phyloP scores from a whole-genome alignment of 495 filamentous ascomycete genomes.

The Aspergillus wentii region DNA sequence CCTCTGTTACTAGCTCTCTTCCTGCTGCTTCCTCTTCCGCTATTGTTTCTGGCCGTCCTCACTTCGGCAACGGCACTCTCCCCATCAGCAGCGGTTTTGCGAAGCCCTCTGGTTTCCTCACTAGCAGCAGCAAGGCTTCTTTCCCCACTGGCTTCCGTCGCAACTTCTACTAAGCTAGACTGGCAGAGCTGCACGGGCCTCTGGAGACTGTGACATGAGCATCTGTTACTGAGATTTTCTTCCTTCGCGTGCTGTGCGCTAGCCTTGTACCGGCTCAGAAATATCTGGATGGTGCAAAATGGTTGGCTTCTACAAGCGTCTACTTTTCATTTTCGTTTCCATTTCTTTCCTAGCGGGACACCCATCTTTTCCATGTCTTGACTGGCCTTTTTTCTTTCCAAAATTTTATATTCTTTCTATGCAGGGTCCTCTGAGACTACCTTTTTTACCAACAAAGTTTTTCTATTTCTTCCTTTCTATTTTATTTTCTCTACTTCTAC shows the following conservation, averaged over 20 bases:
- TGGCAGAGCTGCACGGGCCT: too few species aligned
- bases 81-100: constrained; percentile 24
- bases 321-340: constrained; percentile 8
- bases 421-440: too few species aligned
- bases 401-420: constrained; percentile 2
- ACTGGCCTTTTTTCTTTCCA: constrained; percentile 3
- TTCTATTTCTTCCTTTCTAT: constrained; percentile 7
- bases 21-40: constrained; percentile 15
- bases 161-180: too few species aligned
- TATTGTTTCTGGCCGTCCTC: constrained; percentile 17
- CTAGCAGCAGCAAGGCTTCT: constrained; percentile 14
- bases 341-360: constrained; percentile 8
- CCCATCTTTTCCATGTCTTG: too few species aligned
- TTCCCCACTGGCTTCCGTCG: constrained; percentile 25
- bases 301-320: too few species aligned
- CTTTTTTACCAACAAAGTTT: constrained; percentile 10
- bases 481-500: constrained; percentile 3
- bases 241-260: constrained; percentile 18
- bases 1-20: constrained; percentile 12
- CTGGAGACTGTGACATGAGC: constrained; percentile 3
- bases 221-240: constrained; percentile 14
- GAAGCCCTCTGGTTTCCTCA: constrained; percentile 23
- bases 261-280: constrained; percentile 30
- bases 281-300: too few species aligned
- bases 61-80: constrained; percentile 33